These are phyloP conservation scores for Teratosphaeria zuluensis DNA, from an alignment of 2,329 filamentous ascomycete genomes.

Conservation along the genomic window DNA sequence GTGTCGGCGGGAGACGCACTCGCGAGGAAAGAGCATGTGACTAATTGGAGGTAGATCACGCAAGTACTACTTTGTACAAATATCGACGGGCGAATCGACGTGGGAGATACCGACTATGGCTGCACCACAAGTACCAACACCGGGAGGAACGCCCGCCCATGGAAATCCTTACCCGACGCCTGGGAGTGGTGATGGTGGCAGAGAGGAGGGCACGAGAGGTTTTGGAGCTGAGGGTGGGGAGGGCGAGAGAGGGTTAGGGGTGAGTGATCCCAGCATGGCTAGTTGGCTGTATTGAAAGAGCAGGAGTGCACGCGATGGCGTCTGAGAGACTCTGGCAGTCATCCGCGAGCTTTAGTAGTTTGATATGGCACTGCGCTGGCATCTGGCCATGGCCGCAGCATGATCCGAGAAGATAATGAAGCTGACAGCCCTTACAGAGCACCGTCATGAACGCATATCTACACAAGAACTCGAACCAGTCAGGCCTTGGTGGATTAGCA, in stretches of 20 bases:
- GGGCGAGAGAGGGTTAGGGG: slow-evolving; percentile 22
- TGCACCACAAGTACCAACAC: slow-evolving; percentile 29
- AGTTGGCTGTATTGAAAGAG: not conserved
- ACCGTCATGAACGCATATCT: slow-evolving; percentile 19
- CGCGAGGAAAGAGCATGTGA: not conserved
- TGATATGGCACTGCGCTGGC: not conserved
- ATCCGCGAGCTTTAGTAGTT: not conserved
- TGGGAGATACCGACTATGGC: slow-evolving; percentile 31
- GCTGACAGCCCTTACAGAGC: slow-evolving; percentile 13
- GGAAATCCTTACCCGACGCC: slow-evolving; percentile 27
- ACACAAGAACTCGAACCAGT: slow-evolving; percentile 15
- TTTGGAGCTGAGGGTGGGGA: slow-evolving; percentile 20
- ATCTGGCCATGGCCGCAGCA: not conserved
- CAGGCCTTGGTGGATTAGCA: slow-evolving; percentile 5
- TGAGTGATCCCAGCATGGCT: slow-evolving; percentile 8
- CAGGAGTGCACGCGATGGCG: not conserved
- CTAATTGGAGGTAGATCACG: slow-evolving; percentile 22
- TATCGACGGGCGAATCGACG: slow-evolving; percentile 32
- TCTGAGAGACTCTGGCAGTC: not conserved
- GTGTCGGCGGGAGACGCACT: not conserved
- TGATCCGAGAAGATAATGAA: not conserved
- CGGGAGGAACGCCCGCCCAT: slow-evolving; percentile 28
- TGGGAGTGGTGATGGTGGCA: slow-evolving; percentile 5
- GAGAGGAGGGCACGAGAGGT: slow-evolving; percentile 13
- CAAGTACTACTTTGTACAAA: slow-evolving; percentile 35